Evolutionary conservation across 441 rosid species (phyloP).

Genomic region (Raphanus hybrid): DNA sequence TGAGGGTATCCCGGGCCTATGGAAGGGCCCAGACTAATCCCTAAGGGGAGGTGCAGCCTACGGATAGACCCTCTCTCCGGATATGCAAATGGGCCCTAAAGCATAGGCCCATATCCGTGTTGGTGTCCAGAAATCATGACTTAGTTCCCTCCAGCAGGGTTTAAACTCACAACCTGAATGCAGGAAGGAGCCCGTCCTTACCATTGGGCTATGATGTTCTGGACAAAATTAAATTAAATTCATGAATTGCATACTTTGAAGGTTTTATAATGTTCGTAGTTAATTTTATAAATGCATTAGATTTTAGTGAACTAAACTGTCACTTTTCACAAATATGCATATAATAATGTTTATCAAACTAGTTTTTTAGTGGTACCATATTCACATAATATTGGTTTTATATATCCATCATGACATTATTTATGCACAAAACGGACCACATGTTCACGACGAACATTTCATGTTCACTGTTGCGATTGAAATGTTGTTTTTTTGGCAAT

Average conservation of each 20-base stretch:
- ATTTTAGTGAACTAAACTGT: not conserved
- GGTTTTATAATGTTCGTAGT: not conserved
- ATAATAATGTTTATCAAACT: not conserved
- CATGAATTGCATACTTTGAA: not conserved
- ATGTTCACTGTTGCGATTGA: slow-evolving; percentile 42
- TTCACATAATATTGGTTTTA: slow-evolving; percentile 27
- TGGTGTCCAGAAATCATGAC: no score
- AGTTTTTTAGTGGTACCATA: slow-evolving; percentile 13
- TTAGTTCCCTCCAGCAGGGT: no score
- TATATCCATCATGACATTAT: slow-evolving; percentile 42
- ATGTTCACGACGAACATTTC: slow-evolving; percentile 41
- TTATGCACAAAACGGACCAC: slow-evolving; percentile 42
- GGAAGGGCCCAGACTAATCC: no score
- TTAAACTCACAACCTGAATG: no score
- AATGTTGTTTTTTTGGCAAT: slow-evolving; percentile 37
- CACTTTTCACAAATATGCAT: not conserved
- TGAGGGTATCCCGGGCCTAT: no score
- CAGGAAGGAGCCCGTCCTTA: no score
- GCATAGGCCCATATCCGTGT: no score
- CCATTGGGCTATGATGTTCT: no score
- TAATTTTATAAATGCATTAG: not conserved
- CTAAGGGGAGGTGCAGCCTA: no score
- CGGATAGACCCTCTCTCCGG: no score
- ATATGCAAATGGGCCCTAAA: no score
- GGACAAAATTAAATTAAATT: not conserved